Evolutionary conservation across 2,329 filamentous ascomycete genomes (phyloP), one percentile per base, ranked within the genome.

Genomic region (Epichloe aotearoae): DNA sequence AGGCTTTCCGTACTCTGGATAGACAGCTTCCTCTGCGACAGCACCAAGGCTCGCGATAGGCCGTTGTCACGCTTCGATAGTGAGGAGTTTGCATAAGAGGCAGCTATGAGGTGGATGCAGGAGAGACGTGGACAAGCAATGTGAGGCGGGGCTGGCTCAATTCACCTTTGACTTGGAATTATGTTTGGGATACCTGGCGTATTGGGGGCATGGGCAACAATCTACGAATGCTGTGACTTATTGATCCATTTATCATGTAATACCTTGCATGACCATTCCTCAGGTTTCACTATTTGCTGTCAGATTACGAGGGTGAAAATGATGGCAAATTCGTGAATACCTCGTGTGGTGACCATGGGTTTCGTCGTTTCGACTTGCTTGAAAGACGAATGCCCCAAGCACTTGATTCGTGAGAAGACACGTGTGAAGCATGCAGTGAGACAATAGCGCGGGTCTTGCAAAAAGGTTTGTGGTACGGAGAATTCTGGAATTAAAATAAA

Each of bases 1-100:
- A 79, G 62, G 83, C 83, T 1, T 86, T 86, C 62, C 74, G 84
- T 59, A 74, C 76, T 12, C 68, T 84, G 46, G 77, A 83, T 54
- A 67, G 79, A 51, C 75, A 76, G 58, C 62, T 82, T 52, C 78
- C 79, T 3, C 61, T 79, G 46, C 69, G 75, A 49, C 57, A 64
- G 26, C 59, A 69, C 38, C 59, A 63, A 14, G 46, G 37, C 5
- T 45, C 40, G 14, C 19, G 39, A 26, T 34, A 50, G 30, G 23
- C 42, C 34, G 11, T 47, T 20, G 47, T 23, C 4, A 14, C 20
- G 11, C 7, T 7, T 45, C 5, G 39, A 15, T 10, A 30, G 17
- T 40, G 34, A 30, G 5, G 17, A 38, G 46, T 20, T 5, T 26
- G n/a, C 4, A 37, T 42, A 20, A n/a, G 11, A 19, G 43, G 43